Evolutionary conservation across 495 filamentous ascomycete species (phyloP), one percentile per base, ranked within the genome.

Genomic region (Pseudoneurospora amorphoporcata): DNA sequence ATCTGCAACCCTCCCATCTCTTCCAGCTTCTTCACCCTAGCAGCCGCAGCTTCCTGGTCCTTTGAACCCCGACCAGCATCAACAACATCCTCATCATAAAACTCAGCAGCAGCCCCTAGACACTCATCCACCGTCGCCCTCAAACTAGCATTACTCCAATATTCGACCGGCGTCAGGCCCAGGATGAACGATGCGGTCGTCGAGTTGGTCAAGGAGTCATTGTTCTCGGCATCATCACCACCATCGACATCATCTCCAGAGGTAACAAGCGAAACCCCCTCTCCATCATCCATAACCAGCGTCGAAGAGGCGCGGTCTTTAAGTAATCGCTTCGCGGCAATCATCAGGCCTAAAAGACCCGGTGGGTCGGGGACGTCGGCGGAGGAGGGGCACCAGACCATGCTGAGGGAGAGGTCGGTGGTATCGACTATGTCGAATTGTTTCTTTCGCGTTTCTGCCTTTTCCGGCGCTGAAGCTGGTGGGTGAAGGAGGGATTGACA

Each of bases 341-440:
- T 74, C 14, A 90, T 74, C 14, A 89, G 47, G 70, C 86, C 87
- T 9, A 90, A 45, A 1, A 79, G 70, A 23, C 86, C 86, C 35
- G 86, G 12, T 68, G 87, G 80, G 73, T 88, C 86, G 23, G 78
- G 75, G 14, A 65, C 53, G 29, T 29, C 53, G 3, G 53, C 53
- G 3, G 53, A 12, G 14, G 4, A 37, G 14, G 53, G 53, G 29
- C 12, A 35, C 53, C 53, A 61, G 14, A 58, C 16, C 7, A 6
- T 61, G 47, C 23, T 3, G 23, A 16, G 19, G 9, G 47, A 16
- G 8, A 89, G 78, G 71, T 86, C 86, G 6, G 86, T 88, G 2
- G 88, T 89, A 73, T 90, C 87, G 45, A 90, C 87, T n/a, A 86
- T 80, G 72, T 89, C 81, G 69, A 90, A 90, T 37, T 79, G 68